Percentiles rank a stretch among this genome's conserved stretches.
Conservation (phyloP, 805 yeast species). For the Citeromyces matritensis region DNA sequence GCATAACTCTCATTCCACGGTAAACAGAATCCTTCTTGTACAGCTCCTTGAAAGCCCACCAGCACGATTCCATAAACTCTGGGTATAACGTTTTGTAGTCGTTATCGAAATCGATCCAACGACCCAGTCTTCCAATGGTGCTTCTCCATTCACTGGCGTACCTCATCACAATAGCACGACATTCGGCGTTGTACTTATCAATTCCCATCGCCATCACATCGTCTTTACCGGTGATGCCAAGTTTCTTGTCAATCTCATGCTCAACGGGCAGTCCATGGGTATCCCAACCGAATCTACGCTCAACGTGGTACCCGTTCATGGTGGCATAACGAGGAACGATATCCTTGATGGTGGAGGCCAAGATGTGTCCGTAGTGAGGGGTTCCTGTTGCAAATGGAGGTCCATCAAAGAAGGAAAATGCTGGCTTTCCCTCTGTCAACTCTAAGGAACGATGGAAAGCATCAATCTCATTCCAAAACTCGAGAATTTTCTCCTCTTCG, state of each 20-base stretch:
- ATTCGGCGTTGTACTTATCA: conserved; percentile 85
- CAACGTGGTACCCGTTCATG: conserved; percentile 93
- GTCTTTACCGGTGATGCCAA: conserved; percentile 83
- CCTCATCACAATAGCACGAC: conserved; percentile 95
- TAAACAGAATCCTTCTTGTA: conserved; percentile 80
- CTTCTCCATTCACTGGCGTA: conserved; percentile 91
- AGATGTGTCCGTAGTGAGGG: conserved; percentile 96
- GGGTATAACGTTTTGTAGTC: conserved; percentile 97
- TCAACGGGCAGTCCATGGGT: conserved; percentile 98
- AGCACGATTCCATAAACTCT: conserved; percentile 90
- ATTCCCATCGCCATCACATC: conserved; percentile 93
- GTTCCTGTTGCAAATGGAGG: conserved; percentile 99
- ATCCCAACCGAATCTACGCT: conserved; percentile 99
- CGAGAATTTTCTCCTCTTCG: conserved; percentile 76
- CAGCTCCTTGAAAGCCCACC: conserved; percentile 97
- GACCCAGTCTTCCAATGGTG: conserved; percentile 87
- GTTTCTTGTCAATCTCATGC: conserved; percentile 95
- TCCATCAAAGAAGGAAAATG: conserved; percentile 92
- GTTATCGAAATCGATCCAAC: conserved; percentile 99
- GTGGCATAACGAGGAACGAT: conserved; percentile 95
- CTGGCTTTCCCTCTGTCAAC: conserved; percentile 72
- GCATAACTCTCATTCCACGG: conserved; percentile 96
- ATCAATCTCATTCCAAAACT: conserved; percentile 78
- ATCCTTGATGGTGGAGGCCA: conserved; percentile 95
- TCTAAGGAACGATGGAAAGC: conserved; percentile 87